phyloP scores from a whole-genome alignment of 1,284 basidiomycete species.

The Irpex rosettiformis region DNA sequence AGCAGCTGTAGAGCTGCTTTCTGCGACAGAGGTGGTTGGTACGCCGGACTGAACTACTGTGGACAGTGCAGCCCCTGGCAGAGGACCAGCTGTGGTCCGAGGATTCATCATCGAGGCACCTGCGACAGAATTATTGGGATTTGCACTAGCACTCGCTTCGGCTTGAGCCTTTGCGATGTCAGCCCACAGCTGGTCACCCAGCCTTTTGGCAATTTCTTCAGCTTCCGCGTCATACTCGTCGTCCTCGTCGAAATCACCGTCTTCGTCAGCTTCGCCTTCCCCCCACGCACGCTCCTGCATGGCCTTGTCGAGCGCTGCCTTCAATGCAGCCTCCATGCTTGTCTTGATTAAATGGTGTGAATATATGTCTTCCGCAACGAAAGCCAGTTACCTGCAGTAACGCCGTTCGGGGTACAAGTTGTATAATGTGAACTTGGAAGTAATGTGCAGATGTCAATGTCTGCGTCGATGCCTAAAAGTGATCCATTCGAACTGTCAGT shows the following conservation, averaged over 20 bases:
- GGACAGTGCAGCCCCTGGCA: not conserved
- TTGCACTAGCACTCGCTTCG: constrained; percentile 31
- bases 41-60: not conserved
- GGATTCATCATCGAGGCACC: not conserved
- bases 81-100: not conserved
- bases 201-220: constrained; percentile 61
- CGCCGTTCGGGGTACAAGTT: no score
- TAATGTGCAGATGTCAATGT: no score
- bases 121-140: not conserved
- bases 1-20: not conserved
- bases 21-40: not conserved
- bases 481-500: no score
- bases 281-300: constrained; percentile 27
- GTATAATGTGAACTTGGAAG: no score
- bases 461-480: no score
- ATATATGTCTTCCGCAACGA: no score
- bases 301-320: constrained; percentile 5
- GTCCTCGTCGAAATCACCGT: constrained; percentile 44
- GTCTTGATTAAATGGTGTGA: not conserved
- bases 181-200: constrained; percentile 70
- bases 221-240: constrained; percentile 70
- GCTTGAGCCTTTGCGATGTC: constrained; percentile 63
- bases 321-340: constrained; percentile 5
- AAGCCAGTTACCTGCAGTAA: no score
- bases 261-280: constrained; percentile 37